A percentile compares a stretch with the other conserved stretches of the same genome.
Conservation (phyloP, 345 rosid species). For the Physaria fendleri region DNA sequence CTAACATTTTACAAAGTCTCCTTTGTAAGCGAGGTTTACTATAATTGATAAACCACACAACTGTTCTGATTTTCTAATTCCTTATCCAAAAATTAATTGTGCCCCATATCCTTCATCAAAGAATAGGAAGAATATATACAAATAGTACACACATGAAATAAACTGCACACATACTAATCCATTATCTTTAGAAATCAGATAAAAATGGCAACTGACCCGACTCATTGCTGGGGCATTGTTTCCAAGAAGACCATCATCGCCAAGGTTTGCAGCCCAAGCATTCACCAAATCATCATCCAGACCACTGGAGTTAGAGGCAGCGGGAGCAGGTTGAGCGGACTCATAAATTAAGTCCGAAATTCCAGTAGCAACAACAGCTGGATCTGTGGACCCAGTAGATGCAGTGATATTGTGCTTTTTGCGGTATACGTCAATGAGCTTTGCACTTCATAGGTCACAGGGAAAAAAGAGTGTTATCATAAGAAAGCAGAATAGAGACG, state of each 20-base stretch:
- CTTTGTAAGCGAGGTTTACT: too few species aligned
- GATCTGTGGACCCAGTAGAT: conserved; percentile 75
- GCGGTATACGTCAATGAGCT: conserved; percentile 79
- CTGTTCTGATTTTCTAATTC: conserved; percentile 6
- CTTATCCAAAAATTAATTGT: neutral
- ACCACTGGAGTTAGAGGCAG: conserved; percentile 58
- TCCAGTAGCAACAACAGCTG: conserved; percentile 86
- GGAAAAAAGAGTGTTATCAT: neutral
- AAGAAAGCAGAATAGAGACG: too few species aligned
- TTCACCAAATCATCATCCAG: conserved; percentile 97
- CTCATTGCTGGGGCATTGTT: conserved; percentile 90
- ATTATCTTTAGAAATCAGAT: neutral
- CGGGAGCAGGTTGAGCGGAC: conserved; percentile 72
- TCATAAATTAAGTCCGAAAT: conserved; percentile 91
- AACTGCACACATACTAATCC: neutral
- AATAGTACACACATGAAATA: neutral
- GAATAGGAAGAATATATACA: neutral
- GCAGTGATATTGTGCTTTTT: conserved; percentile 84
- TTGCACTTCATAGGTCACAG: conserved; percentile 50
- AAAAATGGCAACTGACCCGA: conserved; percentile 49
- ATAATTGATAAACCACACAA: neutral
- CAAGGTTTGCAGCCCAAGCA: conserved; percentile 99
- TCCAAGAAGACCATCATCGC: conserved; percentile 81
- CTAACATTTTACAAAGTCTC: too few species aligned
- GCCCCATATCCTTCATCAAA: neutral